Evolutionary conservation across 495 filamentous ascomycete genomes (phyloP).

Genomic region (Penicillium arizonense): DNA sequence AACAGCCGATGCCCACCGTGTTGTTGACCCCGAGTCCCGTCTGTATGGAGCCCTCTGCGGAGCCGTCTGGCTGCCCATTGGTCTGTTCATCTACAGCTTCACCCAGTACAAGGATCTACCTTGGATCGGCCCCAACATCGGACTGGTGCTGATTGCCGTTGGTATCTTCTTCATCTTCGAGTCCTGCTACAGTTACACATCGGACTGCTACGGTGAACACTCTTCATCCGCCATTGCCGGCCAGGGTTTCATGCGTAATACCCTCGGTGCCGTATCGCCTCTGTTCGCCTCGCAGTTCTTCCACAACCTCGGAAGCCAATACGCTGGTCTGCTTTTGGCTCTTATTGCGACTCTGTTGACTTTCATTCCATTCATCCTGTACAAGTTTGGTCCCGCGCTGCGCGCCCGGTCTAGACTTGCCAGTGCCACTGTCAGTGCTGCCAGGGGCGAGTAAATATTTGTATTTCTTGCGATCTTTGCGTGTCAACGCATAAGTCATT

Average conservation of each 20-base stretch:
- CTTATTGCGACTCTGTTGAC: slow-evolving; percentile 38
- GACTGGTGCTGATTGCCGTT: slow-evolving; percentile 37
- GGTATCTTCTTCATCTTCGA: slow-evolving; percentile 53
- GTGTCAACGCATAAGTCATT: neutral
- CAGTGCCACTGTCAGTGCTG: slow-evolving; percentile 12
- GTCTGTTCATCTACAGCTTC: slow-evolving; percentile 80
- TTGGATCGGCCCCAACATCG: slow-evolving; percentile 67
- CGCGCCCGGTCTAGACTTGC: slow-evolving; percentile 34
- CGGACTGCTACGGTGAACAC: slow-evolving; percentile 45
- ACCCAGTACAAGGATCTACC: slow-evolving; percentile 59
- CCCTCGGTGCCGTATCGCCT: slow-evolving; percentile 49
- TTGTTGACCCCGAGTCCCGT: slow-evolving; percentile 49
- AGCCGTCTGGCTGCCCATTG: slow-evolving; percentile 69
- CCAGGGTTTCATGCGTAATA: slow-evolving; percentile 48
- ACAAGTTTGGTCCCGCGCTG: slow-evolving; percentile 40
- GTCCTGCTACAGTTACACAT: slow-evolving; percentile 42
- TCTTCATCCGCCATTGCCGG: slow-evolving; percentile 47
- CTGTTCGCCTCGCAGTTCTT: slow-evolving; percentile 51
- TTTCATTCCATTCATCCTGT: slow-evolving; percentile 41
- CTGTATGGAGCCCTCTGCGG: slow-evolving; percentile 61
- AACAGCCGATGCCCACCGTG: slow-evolving; percentile 59
- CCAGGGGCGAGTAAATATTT: neutral
- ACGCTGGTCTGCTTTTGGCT: slow-evolving; percentile 42
- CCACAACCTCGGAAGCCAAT: slow-evolving; percentile 41
- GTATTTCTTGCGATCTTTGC: neutral